phyloP scores from a whole-genome alignment of 75 land plant species.

The Picea glauca region DNA sequence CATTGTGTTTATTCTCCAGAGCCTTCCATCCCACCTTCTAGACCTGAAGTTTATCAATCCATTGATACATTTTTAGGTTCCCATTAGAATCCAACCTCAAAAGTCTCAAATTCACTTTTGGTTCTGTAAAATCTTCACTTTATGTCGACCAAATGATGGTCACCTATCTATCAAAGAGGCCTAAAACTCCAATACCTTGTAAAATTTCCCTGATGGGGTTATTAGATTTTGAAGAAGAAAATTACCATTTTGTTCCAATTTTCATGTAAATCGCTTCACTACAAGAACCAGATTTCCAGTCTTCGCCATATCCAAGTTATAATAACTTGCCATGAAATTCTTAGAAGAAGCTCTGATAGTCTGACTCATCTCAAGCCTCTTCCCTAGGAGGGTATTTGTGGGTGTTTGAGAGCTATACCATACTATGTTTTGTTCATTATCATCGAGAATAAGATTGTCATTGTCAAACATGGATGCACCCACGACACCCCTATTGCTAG shows the following conservation, averaged over 20 bases:
- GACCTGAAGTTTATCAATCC: slow-evolving; percentile 16
- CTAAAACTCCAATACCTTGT: slow-evolving; percentile 23
- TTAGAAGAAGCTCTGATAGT: slow-evolving; percentile 30
- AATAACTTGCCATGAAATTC: slow-evolving; percentile 32
- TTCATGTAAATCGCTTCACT: slow-evolving; percentile 27
- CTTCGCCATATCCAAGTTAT: slow-evolving; percentile 19
- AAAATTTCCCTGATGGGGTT: not conserved
- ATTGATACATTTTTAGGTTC: slow-evolving; percentile 39
- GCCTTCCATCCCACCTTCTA: slow-evolving; percentile 62
- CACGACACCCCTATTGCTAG: slow-evolving; percentile 23
- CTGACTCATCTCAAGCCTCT: slow-evolving; percentile 24
- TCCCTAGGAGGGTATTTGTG: slow-evolving; percentile 52
- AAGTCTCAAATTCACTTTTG: slow-evolving; percentile 23
- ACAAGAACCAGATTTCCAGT: slow-evolving; percentile 32
- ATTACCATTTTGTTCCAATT: slow-evolving; percentile 2
- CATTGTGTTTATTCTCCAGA: slow-evolving; percentile 50
- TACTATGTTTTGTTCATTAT: slow-evolving; percentile 2
- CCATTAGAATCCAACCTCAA: slow-evolving; percentile 47
- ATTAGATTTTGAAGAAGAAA: not conserved
- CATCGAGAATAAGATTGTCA: slow-evolving; percentile 36
- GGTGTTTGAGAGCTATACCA: slow-evolving; percentile 53
- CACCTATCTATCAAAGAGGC: slow-evolving; percentile 15
- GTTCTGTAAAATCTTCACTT: slow-evolving; percentile 41
- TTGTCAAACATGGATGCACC: slow-evolving; percentile 23
- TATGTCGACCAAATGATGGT: slow-evolving; percentile 35